These are phyloP conservation scores for Lathyrus sativus DNA, from an alignment of 306 rosid genomes.

Conservation along the genomic window DNA sequence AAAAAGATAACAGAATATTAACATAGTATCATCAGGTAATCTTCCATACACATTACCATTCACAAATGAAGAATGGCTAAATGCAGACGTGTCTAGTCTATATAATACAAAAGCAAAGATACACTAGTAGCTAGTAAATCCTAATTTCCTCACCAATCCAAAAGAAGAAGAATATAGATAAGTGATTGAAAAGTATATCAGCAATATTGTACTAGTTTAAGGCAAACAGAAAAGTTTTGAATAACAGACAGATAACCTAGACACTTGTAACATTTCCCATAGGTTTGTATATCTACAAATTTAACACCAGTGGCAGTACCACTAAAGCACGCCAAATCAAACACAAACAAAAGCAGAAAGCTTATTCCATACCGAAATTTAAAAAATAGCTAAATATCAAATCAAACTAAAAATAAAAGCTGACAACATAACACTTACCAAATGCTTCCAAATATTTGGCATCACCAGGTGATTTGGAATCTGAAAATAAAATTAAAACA, in stretches of 20 bases:
- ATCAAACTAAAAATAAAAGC: constrained; percentile 28
- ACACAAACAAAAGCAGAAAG: neutral
- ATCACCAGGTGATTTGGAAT: constrained; percentile 74
- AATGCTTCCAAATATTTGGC: constrained; percentile 81
- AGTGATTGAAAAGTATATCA: constrained; percentile 23
- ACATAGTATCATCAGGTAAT: constrained; percentile 33
- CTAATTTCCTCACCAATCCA: constrained; percentile 2
- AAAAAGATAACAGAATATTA: constrained; percentile 37
- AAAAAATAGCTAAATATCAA: constrained; percentile 16
- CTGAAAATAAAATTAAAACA: constrained; percentile 56
- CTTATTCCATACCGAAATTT: constrained; percentile 31
- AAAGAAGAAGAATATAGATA: constrained; percentile 17
- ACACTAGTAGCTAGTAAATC: constrained; percentile 8
- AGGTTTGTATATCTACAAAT: constrained; percentile 8
- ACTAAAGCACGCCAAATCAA: constrained; percentile 16
- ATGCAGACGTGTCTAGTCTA: constrained; percentile 20
- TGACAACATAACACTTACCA: constrained; percentile 59
- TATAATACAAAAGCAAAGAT: constrained; percentile 11
- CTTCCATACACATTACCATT: constrained; percentile 17
- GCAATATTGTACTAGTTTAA: neutral
- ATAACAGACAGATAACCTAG: constrained; percentile 12
- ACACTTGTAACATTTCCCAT: constrained; percentile 18
- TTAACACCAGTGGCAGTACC: neutral
- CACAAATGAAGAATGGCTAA: constrained; percentile 18
- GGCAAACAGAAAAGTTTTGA: neutral